Evolutionary conservation across 495 filamentous ascomycete species (phyloP), one percentile per base, ranked within the genome.

Genomic region (Penicillium cataractarum): DNA sequence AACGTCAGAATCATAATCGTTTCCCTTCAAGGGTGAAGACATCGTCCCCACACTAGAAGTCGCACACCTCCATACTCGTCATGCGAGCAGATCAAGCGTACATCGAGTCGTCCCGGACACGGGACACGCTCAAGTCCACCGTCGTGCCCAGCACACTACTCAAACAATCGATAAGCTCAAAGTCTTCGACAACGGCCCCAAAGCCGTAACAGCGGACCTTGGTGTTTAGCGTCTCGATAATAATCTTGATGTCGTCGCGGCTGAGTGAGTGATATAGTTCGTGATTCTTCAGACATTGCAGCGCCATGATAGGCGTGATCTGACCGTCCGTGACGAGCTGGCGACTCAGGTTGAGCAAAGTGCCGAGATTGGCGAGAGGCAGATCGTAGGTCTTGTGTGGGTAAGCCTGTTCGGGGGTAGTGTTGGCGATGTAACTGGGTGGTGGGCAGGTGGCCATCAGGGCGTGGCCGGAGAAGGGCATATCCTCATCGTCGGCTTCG

Each of bases 241-340:
- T 79, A 54, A 81, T 80, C 70, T 86, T 84, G 70, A 97, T 85
- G 65, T 99, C 92, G 48, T 86, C 83, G 51, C 71, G 71, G 49
- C 77, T 84, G 65, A 99, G 72, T 58, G 88, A 82, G 3, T 61
- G 63, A 57, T 93, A 86, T 51, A 88, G 76, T 61, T 87, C 85
- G 74, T 97, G 87, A 50, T 80, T 82, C 51, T 91, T 82, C 31
- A 99, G 83, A 74, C 88, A 88, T 61, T 92, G 89, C 84, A 94
- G 93, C 1, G 93, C 93, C 92, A 95, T 95, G 57, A 97, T 89
- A 0, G 95, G 95, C n/a, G 94, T 97, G 72, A 99, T 90, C 76
- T 99, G 95, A 26, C 92, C 91, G 62, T 96, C 92, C 0, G 96
- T 86, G 60, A 94, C 88, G 7, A 98, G 82, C 65, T 90, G 84